phyloP scores from a whole-genome alignment of 306 rosid species.

The Acacia confusa region DNA sequence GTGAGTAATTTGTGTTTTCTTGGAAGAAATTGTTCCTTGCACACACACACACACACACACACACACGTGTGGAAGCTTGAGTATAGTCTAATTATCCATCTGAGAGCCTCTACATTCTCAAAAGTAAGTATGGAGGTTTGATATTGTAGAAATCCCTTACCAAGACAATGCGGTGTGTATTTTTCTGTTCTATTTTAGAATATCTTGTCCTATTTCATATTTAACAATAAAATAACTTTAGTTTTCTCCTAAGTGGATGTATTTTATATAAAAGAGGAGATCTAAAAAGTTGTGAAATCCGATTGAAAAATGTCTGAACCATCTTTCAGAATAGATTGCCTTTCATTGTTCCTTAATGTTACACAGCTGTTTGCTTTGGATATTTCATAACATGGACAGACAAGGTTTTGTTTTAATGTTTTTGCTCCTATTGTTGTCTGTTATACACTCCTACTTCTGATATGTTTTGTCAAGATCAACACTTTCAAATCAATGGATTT shows the following conservation, averaged over 20 bases:
- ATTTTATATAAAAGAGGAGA: not conserved
- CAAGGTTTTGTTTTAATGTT: not conserved
- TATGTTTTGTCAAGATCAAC: slow-evolving; percentile 13
- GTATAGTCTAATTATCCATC: not conserved
- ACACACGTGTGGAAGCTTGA: slow-evolving; percentile 21
- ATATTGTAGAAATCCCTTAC: slow-evolving; percentile 9
- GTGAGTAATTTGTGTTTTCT: slow-evolving; percentile 58
- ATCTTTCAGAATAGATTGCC: not conserved
- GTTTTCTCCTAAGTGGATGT: not conserved
- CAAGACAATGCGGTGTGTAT: slow-evolving; percentile 6
- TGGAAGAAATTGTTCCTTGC: slow-evolving; percentile 13
- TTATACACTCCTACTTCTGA: slow-evolving; percentile 8
- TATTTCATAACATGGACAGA: not conserved
- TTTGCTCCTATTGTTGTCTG: slow-evolving; percentile 8
- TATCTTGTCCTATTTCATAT: slow-evolving; percentile 14
- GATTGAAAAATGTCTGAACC: not conserved
- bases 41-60: too few species aligned
- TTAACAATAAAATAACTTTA: not conserved
- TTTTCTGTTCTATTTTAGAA: slow-evolving; percentile 29
- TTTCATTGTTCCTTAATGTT: not conserved
- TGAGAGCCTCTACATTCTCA: not conserved
- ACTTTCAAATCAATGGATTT: slow-evolving; percentile 21
- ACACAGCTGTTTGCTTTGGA: not conserved
- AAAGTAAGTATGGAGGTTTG: not conserved
- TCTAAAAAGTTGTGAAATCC: not conserved